Conservation (phyloP, 495 filamentous ascomycete species). For the Chaetomium cochliodes region DNA sequence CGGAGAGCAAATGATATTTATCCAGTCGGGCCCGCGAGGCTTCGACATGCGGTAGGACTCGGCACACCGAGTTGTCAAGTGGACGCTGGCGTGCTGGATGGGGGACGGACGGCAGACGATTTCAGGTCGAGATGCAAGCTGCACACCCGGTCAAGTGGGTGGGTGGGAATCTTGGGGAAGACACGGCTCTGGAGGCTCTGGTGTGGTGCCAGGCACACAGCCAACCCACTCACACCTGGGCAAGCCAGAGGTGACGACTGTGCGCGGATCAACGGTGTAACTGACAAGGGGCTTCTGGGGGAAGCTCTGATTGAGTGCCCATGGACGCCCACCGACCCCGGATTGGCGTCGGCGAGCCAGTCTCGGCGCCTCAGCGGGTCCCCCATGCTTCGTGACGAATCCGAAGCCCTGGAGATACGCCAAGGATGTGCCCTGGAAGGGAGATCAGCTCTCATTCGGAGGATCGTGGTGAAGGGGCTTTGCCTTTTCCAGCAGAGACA, state of each 20-base stretch:
- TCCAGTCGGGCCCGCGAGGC: constrained; percentile 34
- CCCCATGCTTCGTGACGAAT: constrained; percentile 31
- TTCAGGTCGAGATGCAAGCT: constrained; percentile 35
- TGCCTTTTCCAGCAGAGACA: not conserved
- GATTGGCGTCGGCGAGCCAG: constrained; percentile 27
- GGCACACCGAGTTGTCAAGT: constrained; percentile 18
- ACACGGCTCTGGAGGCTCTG: constrained; percentile 13
- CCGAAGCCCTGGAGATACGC: constrained; percentile 21
- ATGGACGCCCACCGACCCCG: constrained; percentile 30
- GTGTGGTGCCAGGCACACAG: constrained; percentile 10
- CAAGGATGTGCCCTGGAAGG: constrained; percentile 20
- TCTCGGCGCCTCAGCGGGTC: constrained; percentile 20
- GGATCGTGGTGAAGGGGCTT: constrained; percentile 8
- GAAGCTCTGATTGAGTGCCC: constrained; percentile 20
- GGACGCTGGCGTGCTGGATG: constrained; percentile 5
- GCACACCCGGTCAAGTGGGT: constrained; percentile 23
- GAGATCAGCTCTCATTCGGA: constrained; percentile 18
- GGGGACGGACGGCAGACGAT: constrained; percentile 9
- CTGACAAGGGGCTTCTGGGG: constrained; percentile 24
- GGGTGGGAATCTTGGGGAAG: constrained; percentile 17
- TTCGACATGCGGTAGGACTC: constrained; percentile 17
- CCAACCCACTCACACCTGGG: constrained; percentile 8
- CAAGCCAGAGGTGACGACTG: constrained; percentile 29
- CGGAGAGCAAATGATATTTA: constrained; percentile 36
- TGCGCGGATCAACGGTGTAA: constrained; percentile 33